A percentile compares a stretch with the other conserved stretches of the same genome.
Evolutionary conservation across 1,284 basidiomycete species (phyloP).

Genomic region (Moesziomyces sp.): DNA sequence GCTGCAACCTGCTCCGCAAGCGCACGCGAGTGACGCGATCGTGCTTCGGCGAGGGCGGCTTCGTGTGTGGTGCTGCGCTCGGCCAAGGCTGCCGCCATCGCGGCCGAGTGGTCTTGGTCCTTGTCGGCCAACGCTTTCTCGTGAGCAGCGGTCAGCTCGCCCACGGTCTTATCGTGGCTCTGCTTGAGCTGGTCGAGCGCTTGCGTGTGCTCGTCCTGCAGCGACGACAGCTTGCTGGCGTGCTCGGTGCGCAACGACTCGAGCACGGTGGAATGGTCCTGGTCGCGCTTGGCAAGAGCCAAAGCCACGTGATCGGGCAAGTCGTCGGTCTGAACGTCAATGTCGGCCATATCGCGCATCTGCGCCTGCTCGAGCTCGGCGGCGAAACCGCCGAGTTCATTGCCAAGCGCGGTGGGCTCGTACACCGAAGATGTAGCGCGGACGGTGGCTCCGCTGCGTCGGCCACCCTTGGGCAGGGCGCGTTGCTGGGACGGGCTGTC

Average conservation of each 20-base stretch:
- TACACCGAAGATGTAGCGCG: conserved; percentile 42
- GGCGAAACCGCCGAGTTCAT: conserved; percentile 48
- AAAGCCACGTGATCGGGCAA: conserved; percentile 45
- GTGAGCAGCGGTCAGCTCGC: conserved; percentile 24
- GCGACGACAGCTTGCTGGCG: conserved; percentile 28
- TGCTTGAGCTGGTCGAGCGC: conserved; percentile 33
- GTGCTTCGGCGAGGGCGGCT: conserved; percentile 50
- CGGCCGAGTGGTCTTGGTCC: conserved; percentile 31
- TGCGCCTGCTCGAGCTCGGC: conserved; percentile 23
- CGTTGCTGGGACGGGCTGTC: conserved; percentile 22
- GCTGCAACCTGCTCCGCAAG: conserved; percentile 55
- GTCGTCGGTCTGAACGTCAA: conserved; percentile 41
- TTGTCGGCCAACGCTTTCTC: conserved; percentile 21
- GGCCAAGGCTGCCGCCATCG: conserved; percentile 34
- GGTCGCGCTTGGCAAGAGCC: conserved; percentile 35
- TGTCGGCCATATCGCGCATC: conserved; percentile 28
- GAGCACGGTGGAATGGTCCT: conserved; percentile 42
- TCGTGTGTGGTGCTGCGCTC: conserved; percentile 52
- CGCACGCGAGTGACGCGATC: conserved; percentile 55
- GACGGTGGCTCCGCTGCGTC: conserved; percentile 34
- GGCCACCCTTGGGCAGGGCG: conserved; percentile 28
- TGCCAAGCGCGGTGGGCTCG: conserved; percentile 51
- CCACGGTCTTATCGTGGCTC: conserved; percentile 30
- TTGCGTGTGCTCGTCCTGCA: conserved; percentile 35
- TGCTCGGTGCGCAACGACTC: conserved; percentile 35